phyloP scores from a whole-genome alignment of 441 rosid species.

The Sinapis alba region DNA sequence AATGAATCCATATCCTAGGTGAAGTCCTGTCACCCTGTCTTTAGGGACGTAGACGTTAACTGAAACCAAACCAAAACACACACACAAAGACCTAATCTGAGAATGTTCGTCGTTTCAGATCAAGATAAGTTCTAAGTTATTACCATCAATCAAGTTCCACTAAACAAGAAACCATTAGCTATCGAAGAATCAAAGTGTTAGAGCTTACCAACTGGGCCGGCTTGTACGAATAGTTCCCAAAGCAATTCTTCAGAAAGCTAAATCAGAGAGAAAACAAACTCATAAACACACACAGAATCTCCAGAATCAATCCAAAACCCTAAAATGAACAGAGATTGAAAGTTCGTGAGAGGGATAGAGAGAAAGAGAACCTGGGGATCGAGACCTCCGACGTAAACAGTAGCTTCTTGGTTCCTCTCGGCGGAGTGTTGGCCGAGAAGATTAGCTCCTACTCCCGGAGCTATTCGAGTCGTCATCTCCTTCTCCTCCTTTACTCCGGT shows the following conservation, averaged over 20 bases:
- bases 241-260: constrained; percentile 80
- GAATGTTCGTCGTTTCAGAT: no score
- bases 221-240: constrained; percentile 96
- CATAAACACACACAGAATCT: neutral
- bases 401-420: constrained; percentile 97
- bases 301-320: constrained; percentile 6
- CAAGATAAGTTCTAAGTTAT: no score
- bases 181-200: neutral
- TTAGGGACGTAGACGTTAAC: constrained; percentile 95
- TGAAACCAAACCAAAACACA: constrained; percentile 34
- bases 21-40: constrained; percentile 93
- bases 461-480: constrained; percentile 87
- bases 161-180: neutral
- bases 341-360: neutral
- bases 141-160: neutral
- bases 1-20: constrained; percentile 89
- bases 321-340: neutral
- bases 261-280: neutral
- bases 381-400: constrained; percentile 93
- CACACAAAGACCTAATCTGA: neutral
- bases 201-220: constrained; percentile 91
- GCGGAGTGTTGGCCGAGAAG: constrained; percentile 96
- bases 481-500: constrained; percentile 16
- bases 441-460: constrained; percentile 98
- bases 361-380: constrained; percentile 72